These are phyloP conservation scores for Teratosphaeriaceae sp. DNA, from an alignment of 2,329 filamentous ascomycete genomes.

Conservation along the genomic window DNA sequence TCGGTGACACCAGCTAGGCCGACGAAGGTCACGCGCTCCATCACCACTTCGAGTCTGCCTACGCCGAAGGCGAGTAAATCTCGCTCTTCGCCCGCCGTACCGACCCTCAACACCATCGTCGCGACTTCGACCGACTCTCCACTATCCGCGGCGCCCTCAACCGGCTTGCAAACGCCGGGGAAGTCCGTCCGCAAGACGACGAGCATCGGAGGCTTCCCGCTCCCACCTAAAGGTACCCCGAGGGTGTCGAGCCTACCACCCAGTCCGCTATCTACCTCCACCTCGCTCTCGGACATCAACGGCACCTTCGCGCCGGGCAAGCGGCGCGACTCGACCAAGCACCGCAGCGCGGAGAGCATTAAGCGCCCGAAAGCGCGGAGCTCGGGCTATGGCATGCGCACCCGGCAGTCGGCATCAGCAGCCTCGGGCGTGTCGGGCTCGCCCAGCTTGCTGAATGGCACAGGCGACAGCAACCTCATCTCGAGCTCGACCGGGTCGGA, in stretches of 20 bases:
- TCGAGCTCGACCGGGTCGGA: conserved; percentile 59
- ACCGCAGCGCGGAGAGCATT: conserved; percentile 24
- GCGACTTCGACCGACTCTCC: conserved; percentile 24
- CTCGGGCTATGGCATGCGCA: conserved; percentile 42
- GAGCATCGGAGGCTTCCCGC: conserved; percentile 90
- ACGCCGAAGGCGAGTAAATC: conserved; percentile 33
- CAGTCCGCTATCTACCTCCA: conserved; percentile 44
- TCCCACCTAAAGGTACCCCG: conserved; percentile 67
- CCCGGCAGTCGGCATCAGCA: conserved; percentile 32
- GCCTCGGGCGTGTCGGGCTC: conserved; percentile 39
- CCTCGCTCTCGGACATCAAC: conserved; percentile 32
- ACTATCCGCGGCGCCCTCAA: conserved; percentile 9
- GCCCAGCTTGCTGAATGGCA: conserved; percentile 72
- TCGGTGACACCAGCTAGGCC: conserved; percentile 34
- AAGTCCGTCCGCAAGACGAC: conserved; percentile 78
- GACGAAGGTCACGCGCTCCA: conserved; percentile 25
- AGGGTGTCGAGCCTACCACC: conserved; percentile 54
- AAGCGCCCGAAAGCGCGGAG: conserved; percentile 25
- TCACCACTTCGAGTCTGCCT: conserved; percentile 48
- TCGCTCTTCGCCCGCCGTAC: conserved; percentile 50
- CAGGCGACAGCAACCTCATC: conserved; percentile 69
- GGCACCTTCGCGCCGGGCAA: conserved; percentile 25
- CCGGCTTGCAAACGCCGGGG: conserved; percentile 33
- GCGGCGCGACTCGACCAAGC: conserved; percentile 24
- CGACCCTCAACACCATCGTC: conserved; percentile 38